These are phyloP conservation scores for Aspergillus sp. DNA, from an alignment of 2,329 filamentous ascomycete species.

Conservation along the genomic window DNA sequence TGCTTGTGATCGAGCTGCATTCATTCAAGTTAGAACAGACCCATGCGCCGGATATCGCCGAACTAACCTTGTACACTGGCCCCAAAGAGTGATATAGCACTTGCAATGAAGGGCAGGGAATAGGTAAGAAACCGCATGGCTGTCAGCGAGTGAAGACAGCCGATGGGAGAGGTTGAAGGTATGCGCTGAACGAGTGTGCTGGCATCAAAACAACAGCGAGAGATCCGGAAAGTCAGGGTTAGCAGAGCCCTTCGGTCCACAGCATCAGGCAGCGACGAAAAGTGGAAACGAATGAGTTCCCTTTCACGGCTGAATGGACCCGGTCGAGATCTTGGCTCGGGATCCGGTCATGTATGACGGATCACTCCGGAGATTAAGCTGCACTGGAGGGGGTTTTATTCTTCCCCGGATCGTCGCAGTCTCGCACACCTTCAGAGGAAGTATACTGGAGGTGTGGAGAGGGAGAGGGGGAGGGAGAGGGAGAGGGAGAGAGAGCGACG, in stretches of 20 bases:
- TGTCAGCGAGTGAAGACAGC: conserved; percentile 11
- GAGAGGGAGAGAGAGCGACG: too few relatives aligned
- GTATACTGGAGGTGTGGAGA: neutral
- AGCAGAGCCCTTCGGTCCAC: neutral
- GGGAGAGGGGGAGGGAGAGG: neutral
- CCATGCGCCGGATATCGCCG: neutral
- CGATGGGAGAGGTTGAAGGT: conserved; percentile 9
- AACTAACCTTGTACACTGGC: conserved; percentile 19
- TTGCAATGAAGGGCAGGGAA: conserved; percentile 30
- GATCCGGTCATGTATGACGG: conserved; percentile 4
- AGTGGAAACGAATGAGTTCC: neutral
- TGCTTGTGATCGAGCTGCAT: conserved; percentile 67
- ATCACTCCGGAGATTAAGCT: neutral
- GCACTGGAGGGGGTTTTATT: neutral
- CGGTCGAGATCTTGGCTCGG: conserved; percentile 9
- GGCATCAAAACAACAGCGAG: neutral
- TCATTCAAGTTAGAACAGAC: neutral
- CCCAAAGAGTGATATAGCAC: conserved; percentile 28
- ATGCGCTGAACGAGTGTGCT: too few relatives aligned
- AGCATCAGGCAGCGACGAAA: conserved; percentile 24
- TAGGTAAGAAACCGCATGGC: conserved; percentile 31
- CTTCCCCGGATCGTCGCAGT: neutral
- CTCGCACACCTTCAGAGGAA: neutral
- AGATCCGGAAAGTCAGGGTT: neutral
- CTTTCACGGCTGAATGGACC: neutral